These are phyloP conservation scores for Saussurea involucrata DNA, from an alignment of 129 eudicot species.

Conservation along the genomic window DNA sequence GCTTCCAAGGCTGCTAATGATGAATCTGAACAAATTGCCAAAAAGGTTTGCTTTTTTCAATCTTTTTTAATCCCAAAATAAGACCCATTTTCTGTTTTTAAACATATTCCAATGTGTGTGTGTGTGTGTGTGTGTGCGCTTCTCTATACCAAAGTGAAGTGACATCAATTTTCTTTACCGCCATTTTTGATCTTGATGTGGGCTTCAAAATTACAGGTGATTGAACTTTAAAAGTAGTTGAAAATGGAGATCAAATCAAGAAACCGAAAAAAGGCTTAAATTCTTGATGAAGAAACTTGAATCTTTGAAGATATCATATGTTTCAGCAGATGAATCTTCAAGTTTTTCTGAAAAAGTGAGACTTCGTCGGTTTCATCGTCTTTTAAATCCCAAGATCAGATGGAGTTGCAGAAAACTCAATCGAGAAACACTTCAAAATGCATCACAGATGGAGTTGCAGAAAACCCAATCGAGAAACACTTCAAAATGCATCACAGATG, in stretches of 20 bases:
- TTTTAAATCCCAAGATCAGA: conserved; percentile 25
- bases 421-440: background rate
- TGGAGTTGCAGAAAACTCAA: conserved; percentile 23
- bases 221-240: conserved; percentile 59
- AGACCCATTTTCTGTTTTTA: conserved; percentile 3
- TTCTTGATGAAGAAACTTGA: conserved; percentile 60
- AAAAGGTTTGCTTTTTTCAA: conserved; percentile 44
- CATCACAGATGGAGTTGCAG: too few relatives aligned
- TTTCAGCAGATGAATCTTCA: conserved; percentile 53
- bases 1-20: too few relatives aligned
- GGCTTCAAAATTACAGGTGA: too few relatives aligned
- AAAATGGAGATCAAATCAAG: conserved; percentile 63
- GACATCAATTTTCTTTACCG: background rate
- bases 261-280: conserved; percentile 68
- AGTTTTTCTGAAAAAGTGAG: conserved; percentile 39
- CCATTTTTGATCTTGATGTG: background rate
- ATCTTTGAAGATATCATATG: conserved; percentile 39
- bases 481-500: too few relatives aligned
- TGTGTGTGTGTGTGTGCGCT: too few relatives aligned
- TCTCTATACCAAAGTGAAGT: background rate
- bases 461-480: too few relatives aligned
- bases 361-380: conserved; percentile 50
- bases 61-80: background rate
- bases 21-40: too few relatives aligned
- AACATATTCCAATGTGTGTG: background rate